Evolutionary conservation across 495 filamentous ascomycete species (phyloP).

Genomic region (Paragyromitra xinjiangensis): DNA sequence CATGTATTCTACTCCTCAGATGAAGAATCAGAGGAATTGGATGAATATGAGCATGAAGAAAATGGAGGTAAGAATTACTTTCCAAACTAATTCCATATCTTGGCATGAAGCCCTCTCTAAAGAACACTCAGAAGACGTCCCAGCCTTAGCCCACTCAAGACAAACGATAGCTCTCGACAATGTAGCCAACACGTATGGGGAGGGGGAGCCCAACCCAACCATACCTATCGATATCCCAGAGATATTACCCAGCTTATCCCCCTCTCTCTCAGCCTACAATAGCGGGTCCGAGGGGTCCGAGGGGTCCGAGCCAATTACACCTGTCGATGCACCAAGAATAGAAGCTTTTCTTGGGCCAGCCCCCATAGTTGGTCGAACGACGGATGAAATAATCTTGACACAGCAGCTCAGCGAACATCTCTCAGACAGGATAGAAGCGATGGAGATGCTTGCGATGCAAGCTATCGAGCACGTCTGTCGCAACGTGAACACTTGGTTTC

Average conservation of each 20-base stretch:
- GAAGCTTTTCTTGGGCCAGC: neutral
- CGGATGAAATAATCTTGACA: neutral
- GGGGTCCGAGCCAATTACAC: neutral
- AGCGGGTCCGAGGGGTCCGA: neutral
- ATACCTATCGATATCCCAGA: neutral
- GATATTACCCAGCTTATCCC: neutral
- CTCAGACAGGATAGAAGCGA: neutral
- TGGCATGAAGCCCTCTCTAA: neutral
- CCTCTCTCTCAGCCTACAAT: neutral
- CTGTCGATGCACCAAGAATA: neutral
- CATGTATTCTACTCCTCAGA: neutral
- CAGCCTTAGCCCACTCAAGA: neutral
- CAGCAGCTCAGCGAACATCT: neutral
- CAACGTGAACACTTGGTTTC: conserved; percentile 1
- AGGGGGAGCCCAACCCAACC: neutral
- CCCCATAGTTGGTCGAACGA: neutral
- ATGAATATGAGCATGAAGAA: neutral
- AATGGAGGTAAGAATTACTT: neutral
- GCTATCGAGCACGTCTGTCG: neutral
- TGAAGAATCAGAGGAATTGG: neutral
- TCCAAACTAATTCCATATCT: neutral
- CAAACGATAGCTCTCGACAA: neutral
- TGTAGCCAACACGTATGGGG: neutral
- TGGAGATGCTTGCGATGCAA: neutral
- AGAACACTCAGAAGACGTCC: neutral